Evolutionary conservation across 2,329 filamentous ascomycete genomes (phyloP).

Genomic region (Colletotrichum truncatum): DNA sequence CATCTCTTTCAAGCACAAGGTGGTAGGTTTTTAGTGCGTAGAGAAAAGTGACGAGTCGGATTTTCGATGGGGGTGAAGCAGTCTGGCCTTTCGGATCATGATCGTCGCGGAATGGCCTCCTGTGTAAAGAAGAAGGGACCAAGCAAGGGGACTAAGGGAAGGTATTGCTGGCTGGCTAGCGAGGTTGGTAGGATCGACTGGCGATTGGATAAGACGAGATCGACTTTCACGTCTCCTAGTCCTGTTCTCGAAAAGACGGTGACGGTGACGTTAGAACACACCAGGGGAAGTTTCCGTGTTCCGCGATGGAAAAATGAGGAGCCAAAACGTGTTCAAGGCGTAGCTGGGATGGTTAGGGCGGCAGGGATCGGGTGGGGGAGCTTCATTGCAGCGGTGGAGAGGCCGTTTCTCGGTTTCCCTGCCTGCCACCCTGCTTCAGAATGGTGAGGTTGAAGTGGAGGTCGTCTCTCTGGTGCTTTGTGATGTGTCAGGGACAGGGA

Average conservation of each 20-base stretch:
- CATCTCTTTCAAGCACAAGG: not conserved
- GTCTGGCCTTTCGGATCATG: conserved; percentile 13
- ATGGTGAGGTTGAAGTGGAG: not conserved
- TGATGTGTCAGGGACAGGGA: conserved; percentile 27
- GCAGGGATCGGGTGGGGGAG: conserved; percentile 10
- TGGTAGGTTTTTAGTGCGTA: not conserved
- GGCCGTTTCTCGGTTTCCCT: conserved; percentile 2
- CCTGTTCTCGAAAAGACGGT: conserved; percentile 29
- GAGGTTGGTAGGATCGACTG: not conserved
- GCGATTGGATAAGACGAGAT: conserved; percentile 19
- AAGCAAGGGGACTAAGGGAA: not conserved
- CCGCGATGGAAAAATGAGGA: conserved; percentile 27
- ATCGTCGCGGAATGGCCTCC: conserved; percentile 9
- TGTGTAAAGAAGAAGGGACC: not conserved
- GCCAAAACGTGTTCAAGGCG: conserved; percentile 28
- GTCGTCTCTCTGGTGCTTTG: not conserved
- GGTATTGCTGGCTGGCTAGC: not conserved
- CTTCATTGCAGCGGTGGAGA: not conserved
- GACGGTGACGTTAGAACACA: conserved; percentile 27
- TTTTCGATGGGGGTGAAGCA: conserved; percentile 10
- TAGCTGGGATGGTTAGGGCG: conserved; percentile 12
- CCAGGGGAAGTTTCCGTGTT: conserved; percentile 26
- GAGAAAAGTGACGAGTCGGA: conserved; percentile 17
- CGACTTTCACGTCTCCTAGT: conserved; percentile 8
- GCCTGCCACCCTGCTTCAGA: not conserved